These are phyloP conservation scores for Nasturtium officinale DNA, from an alignment of 345 rosid species.

Conservation along the genomic window DNA sequence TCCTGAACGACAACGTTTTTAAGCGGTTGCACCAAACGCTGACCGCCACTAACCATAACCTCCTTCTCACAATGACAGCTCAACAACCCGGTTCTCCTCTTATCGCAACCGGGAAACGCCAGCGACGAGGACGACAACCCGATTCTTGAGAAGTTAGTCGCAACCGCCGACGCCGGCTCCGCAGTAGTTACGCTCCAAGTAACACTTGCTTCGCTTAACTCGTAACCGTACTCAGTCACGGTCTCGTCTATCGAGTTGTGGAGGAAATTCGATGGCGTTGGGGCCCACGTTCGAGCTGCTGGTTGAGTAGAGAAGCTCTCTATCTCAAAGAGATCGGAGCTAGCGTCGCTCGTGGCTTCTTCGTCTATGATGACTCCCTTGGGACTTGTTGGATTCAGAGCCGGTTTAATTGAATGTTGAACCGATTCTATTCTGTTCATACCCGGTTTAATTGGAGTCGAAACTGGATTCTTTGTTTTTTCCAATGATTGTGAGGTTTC, in stretches of 20 bases:
- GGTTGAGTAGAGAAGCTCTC: constrained; percentile 90
- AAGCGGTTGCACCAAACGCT: constrained; percentile 24
- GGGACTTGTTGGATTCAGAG: constrained; percentile 6
- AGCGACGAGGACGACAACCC: constrained; percentile 39
- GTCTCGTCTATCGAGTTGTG: constrained; percentile 72
- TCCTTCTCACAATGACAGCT: constrained; percentile 84
- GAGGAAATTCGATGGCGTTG: constrained; percentile 40
- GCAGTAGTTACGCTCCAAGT: constrained; percentile 95
- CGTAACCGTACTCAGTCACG: constrained; percentile 60
- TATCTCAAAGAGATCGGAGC: constrained; percentile 94
- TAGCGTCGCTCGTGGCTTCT: constrained; percentile 79
- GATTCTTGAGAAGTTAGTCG: constrained; percentile 53
- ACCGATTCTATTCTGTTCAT: not conserved
- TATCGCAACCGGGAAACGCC: constrained; percentile 27
- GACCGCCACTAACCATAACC: constrained; percentile 43
- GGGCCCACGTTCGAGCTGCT: constrained; percentile 25
- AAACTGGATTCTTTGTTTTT: constrained; percentile 8
- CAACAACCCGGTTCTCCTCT: constrained; percentile 47
- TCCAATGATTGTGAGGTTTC: constrained; percentile 14
- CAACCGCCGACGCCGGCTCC: constrained; percentile 48
- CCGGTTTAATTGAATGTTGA: constrained; percentile 24
- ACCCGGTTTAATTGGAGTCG: not conserved
- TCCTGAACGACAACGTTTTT: constrained; percentile 22
- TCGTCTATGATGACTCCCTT: constrained; percentile 45
- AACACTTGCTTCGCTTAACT: constrained; percentile 88